A percentile compares a stretch with the other conserved stretches of the same genome.
These are phyloP conservation scores for Geotrichum candidum DNA, from an alignment of 1,139 yeast species.

Conservation along the genomic window DNA sequence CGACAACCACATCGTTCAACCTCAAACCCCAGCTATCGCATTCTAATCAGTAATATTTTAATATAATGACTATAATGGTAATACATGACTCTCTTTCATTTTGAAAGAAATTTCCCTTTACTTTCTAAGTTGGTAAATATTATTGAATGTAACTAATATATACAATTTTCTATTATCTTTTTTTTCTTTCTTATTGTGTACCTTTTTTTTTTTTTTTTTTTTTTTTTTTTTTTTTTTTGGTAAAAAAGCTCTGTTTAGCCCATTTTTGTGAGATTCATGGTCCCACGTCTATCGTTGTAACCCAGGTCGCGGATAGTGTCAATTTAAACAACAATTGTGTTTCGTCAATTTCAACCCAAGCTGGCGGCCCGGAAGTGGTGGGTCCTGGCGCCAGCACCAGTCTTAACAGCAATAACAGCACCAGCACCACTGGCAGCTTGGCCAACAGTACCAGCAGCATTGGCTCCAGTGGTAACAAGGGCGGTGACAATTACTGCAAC, in stretches of 20 bases:
- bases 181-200: neutral
- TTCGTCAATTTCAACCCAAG: conserved; percentile 8
- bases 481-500: conserved; percentile 18
- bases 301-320: conserved; percentile 45
- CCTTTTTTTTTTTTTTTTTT: neutral
- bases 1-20: neutral
- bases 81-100: neutral
- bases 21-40: neutral
- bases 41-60: neutral
- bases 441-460: neutral
- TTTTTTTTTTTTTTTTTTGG: neutral
- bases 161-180: neutral
- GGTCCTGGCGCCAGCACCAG: neutral
- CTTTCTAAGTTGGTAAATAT: neutral
- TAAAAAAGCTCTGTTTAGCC: conserved; percentile 47
- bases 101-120: neutral
- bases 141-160: neutral
- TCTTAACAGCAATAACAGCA: neutral
- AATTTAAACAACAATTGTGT: conserved; percentile 15
- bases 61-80: neutral
- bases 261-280: conserved; percentile 89
- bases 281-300: conserved; percentile 68
- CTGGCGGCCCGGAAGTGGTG: too few relatives aligned
- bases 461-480: neutral
- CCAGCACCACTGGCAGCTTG: neutral